Evolutionary conservation across 176 grass and related monocot genomes (phyloP), one percentile per base, ranked within the genome.

Genomic region (Avena eriantha): DNA sequence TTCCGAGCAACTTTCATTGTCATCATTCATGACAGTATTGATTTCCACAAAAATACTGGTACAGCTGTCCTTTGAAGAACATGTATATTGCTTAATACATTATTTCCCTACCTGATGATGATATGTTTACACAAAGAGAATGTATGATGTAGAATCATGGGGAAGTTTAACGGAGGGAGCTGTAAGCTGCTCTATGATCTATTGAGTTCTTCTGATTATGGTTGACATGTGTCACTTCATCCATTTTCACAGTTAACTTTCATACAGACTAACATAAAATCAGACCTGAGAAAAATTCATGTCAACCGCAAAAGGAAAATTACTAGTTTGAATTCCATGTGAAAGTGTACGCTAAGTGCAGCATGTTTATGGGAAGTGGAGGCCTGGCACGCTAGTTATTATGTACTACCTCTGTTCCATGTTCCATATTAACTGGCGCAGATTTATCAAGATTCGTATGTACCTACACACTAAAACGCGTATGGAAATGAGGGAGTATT

Each of bases 221-320:
- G 59, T 14, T 31, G 31, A 46, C 64, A 12, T 46, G 63, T 24
- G 8, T 73, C 23, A 39, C 41, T 83, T 15, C 24, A 83, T 71
- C 8, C 23, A 39, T 57, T 24, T 29, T 79, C 21, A 10, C 34
- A 24, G 26, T 67, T 58, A 2, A 79, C 4, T 13, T 73, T 21
- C 47, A 31, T 51, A 39, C 65, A 16, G 26, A 50, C 45, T 50
- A 84, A 54, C 24, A 67, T 50, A 39, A 75, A 87, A 87, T 69
- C 9, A n/a, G 46, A 50, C 82, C 68, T 58, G 5, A 18, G 53
- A 80, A 17, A 17, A 55, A 86, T 80, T 10, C 14, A 77, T 8
- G 26, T 17, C 76, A 24, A 84, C 76, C 1, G 2, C 13, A 69
- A 31, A 84, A 75, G 15, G 14, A 76, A 75, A 74, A 15, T 31